Conservation (phyloP, 202 grass and related monocot species). For the Zizania palustris region DNA sequence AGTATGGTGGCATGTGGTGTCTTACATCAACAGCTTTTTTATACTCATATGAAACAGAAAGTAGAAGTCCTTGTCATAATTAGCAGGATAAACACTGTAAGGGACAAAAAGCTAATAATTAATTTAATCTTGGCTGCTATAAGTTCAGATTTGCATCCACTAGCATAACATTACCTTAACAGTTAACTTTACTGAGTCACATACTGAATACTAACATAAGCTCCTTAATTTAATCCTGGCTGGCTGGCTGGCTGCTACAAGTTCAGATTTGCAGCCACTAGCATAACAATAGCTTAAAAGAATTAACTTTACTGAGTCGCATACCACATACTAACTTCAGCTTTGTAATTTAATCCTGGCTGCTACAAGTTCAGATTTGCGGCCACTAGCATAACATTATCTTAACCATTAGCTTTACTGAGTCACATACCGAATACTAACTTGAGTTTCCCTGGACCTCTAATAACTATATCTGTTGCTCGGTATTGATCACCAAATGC, state of each 20-base stretch:
- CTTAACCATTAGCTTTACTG: slow-evolving; percentile 28
- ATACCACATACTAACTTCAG: too few species aligned
- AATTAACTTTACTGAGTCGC: too few species aligned
- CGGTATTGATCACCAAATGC: slow-evolving; percentile 84
- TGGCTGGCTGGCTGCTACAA: too few species aligned
- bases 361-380: slow-evolving; percentile 11
- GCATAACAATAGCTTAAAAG: too few species aligned
- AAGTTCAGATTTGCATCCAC: slow-evolving; percentile 23
- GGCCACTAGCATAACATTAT: slow-evolving; percentile 18
- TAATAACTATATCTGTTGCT: slow-evolving; percentile 71
- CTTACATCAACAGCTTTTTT: slow-evolving; percentile 1
- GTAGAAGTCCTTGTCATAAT: slow-evolving; percentile 9
- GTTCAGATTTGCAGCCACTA: too few species aligned
- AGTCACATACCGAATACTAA: slow-evolving; percentile 69
- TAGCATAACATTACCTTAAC: slow-evolving; percentile 19
- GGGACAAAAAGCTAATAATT: not conserved
- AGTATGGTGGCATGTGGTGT: slow-evolving; percentile 13
- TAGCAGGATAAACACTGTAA: slow-evolving; percentile 2
- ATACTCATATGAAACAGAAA: slow-evolving; percentile 1
- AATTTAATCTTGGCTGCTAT: not conserved
- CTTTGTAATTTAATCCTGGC: not conserved
- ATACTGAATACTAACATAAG: slow-evolving; percentile 81
- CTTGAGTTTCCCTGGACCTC: slow-evolving; percentile 75
- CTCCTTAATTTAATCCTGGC: slow-evolving; percentile 24
- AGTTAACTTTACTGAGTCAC: slow-evolving; percentile 31